Base-by-base conservation (phyloP, 495 filamentous ascomycete genomes). In the Xylaria sp. region DNA sequence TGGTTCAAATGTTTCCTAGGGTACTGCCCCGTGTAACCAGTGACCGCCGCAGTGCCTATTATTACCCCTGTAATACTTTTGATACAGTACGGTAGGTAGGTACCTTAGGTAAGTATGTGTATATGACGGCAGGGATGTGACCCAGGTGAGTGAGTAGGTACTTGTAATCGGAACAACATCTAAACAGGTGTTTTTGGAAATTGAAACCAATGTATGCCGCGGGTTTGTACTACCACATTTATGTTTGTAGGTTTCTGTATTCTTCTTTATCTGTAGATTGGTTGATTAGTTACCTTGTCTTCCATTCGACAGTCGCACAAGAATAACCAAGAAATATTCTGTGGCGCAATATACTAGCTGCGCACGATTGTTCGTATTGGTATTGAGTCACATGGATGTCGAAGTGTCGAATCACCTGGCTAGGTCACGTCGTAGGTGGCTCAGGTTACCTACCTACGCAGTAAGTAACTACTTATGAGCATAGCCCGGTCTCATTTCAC, bases 281-380 rank as follows among this genome's bases (percentile, higher is more conserved):
- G n/a, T n/a, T n/a, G n/a, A n/a, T n/a, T n/a, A n/a, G n/a, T 44
- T 14, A 44, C 41, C 15, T 46, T 46, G 43, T 46, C 17, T 24
- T 50, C n/a, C 46, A 17, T 21, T 21, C 17, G n/a, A 21, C 29
- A 55, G 6, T 33, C 29, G 14, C 26, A 35, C 29, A 35, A 35
- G 26, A 58, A 17, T 6, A 59, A 19, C 21, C 33, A 7, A 59
- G 57, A 7, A 37, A 59, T 35, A 37, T 3, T 26, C 14, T 26
- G 59, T 62, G 59, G 59, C 37, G 37, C 59, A 43, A 29, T 62
- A 14, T 43, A 43, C 37, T 41, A 41, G 57, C 57, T 12, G 21
- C 57, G 1, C 57, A 59, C 11, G 57, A 59, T 59, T 35, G 7
- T 37, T 59, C 57, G 57, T 59, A 14, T n/a, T 37, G 31, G 9